These are phyloP conservation scores for Eleusine indica DNA, from an alignment of 176 grass and related monocot genomes.

Conservation along the genomic window DNA sequence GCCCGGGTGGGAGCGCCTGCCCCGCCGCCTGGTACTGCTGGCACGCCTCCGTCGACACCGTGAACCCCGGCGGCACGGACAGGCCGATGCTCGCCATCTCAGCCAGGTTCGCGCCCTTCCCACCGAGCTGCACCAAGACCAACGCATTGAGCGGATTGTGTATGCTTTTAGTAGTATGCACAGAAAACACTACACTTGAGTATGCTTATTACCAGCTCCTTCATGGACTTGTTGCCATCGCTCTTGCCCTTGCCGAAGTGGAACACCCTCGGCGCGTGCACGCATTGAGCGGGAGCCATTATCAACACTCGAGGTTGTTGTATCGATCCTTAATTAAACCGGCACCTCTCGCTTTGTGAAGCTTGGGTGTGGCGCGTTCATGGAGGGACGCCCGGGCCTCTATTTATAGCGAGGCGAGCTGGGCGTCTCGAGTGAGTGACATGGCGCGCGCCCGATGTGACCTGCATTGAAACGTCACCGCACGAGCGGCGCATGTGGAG, in stretches of 20 bases:
- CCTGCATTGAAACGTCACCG: conserved; percentile 4
- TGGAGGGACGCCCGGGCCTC: background rate
- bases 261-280: conserved; percentile 71
- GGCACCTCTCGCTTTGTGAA: background rate
- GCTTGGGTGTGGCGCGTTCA: conserved; percentile 7
- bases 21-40: conserved; percentile 80
- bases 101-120: conserved; percentile 96
- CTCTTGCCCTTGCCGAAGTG: conserved; percentile 99
- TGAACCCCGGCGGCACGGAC: conserved; percentile 98
- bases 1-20: conserved; percentile 52
- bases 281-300: conserved; percentile 66
- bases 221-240: conserved; percentile 95
- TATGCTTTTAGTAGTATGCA: too few species aligned
- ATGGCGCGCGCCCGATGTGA: conserved; percentile 17
- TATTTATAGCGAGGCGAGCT: conserved; percentile 37
- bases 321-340: background rate
- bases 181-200: too few species aligned
- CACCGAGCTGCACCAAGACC: conserved; percentile 56
- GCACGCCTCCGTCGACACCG: conserved; percentile 98
- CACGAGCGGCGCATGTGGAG: background rate
- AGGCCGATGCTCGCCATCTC: conserved; percentile 99
- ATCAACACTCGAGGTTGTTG: background rate
- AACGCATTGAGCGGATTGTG: too few species aligned
- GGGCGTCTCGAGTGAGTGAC: background rate
- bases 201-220: conserved; percentile 64